Evolutionary conservation across 2,329 filamentous ascomycete species (phyloP).

Genomic region (Colletotrichum euphorbiae): DNA sequence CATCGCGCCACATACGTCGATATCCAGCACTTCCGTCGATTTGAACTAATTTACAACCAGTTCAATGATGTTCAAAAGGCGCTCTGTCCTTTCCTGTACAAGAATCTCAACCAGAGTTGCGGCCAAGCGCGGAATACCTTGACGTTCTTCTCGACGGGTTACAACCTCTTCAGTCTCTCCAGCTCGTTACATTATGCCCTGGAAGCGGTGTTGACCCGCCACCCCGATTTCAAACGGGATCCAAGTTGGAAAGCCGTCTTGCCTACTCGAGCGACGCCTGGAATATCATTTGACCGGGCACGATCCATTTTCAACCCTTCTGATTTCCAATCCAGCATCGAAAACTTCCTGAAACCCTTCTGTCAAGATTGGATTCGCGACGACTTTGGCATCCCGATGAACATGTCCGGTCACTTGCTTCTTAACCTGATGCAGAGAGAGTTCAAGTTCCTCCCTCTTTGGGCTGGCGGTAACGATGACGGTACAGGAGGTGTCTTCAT

Average conservation of each 20-base stretch:
- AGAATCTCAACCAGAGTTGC: conserved; percentile 41
- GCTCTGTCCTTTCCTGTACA: conserved; percentile 53
- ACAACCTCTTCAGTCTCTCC: background rate
- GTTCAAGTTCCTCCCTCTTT: conserved; percentile 72
- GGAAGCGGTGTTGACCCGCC: background rate
- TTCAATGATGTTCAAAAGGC: conserved; percentile 50
- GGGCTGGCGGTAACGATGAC: conserved; percentile 69
- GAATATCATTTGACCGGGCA: background rate
- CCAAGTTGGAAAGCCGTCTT: conserved; percentile 3
- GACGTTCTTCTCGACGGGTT: background rate
- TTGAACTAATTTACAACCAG: conserved; percentile 43
- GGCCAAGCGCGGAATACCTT: background rate
- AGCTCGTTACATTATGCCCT: background rate
- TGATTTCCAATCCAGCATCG: conserved; percentile 13
- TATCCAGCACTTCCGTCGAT: conserved; percentile 43
- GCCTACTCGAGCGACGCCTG: background rate
- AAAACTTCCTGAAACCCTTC: conserved; percentile 27
- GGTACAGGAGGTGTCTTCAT: conserved; percentile 62
- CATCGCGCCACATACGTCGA: conserved; percentile 54
- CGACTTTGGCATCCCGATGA: conserved; percentile 50
- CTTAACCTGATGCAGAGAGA: conserved; percentile 67
- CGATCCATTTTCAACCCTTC: conserved; percentile 25
- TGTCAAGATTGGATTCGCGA: conserved; percentile 42
- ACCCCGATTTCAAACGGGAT: conserved; percentile 21
- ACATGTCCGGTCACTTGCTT: conserved; percentile 58